Conservation (phyloP, 2,329 filamentous ascomycete species). For the Pseudocercospora cruenta region DNA sequence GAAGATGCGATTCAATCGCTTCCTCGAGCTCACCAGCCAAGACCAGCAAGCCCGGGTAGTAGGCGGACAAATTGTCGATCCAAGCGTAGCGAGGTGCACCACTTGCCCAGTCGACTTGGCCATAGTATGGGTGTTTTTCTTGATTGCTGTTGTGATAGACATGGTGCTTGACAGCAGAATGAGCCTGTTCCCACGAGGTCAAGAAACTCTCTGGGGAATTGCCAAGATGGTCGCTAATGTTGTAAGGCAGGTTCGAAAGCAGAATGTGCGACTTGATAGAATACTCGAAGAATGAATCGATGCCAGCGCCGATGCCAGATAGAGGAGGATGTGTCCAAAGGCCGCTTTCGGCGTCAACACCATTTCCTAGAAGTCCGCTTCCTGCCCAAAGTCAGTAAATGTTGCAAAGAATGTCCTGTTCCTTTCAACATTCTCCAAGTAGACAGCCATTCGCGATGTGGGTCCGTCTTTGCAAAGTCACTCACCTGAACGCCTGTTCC, state of each 20-base stretch:
- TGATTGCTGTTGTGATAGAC: conserved; percentile 72
- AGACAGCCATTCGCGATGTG: not conserved
- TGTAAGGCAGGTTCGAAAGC: conserved; percentile 69
- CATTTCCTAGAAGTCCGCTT: conserved; percentile 85
- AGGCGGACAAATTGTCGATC: conserved; percentile 95
- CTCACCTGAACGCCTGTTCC: conserved; percentile 71
- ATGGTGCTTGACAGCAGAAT: conserved; percentile 85
- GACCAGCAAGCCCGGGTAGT: conserved; percentile 86
- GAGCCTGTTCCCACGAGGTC: conserved; percentile 80
- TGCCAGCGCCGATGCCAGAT: conserved; percentile 92
- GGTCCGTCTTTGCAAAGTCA: not conserved
- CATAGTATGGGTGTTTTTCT: conserved; percentile 86
- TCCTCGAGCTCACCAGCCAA: conserved; percentile 89
- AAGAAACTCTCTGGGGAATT: conserved; percentile 76
- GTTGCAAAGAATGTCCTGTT: not conserved
- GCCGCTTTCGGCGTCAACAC: conserved; percentile 88
- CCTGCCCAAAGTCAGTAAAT: conserved; percentile 41
- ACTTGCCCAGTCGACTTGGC: conserved; percentile 85
- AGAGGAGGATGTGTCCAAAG: conserved; percentile 80
- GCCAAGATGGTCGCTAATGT: conserved; percentile 54
- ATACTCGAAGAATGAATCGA: conserved; percentile 99
- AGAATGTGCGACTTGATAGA: conserved; percentile 92
- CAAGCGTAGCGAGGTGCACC: conserved; percentile 88
- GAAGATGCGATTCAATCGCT: conserved; percentile 83
- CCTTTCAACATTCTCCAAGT: not conserved